Evolutionary conservation across 345 rosid species (phyloP), one percentile per base, ranked within the genome.

Genomic region (Moringa oleifera): DNA sequence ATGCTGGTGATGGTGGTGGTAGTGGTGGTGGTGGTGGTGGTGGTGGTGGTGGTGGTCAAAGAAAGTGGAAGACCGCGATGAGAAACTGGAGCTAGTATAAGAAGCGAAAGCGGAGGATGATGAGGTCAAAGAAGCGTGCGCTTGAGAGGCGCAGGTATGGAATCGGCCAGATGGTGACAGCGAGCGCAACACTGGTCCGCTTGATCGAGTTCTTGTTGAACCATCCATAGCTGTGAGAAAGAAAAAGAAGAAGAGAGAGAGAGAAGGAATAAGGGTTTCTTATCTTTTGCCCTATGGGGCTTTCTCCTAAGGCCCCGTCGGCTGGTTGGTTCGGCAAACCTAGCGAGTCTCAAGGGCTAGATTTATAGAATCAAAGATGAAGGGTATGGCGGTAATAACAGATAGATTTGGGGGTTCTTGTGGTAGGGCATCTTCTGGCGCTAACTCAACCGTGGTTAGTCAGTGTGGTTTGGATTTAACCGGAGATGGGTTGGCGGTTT

Each of bases 291-390:
- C 61, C 5, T 23, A 2, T 11, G 5, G 11, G 37, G 37, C 6
- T 33, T n/a, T 33, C 37, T 33, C 6, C 37, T 33, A 33, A 18
- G 79, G 71, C 68, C 81, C 71, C 80, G 45, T 50, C 47, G 85
- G 82, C 68, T 55, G 2, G 73, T 58, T 72, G 74, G 81, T 85
- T 88, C 58, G 79, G 89, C 93, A 90, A 90, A 90, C 97, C 87
- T 82, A 59, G 68, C 78, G 80, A 52, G 74, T 87, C 69, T 81
- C 83, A 17, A 79, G 51, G 64, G 79, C 49, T n/a, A 22, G 18
- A 77, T 85, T 80, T 82, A 82, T 82, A 85, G 85, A 19, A 65
- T 23, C 0, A 28, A 28, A 20, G 7, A 28, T 0, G 0, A 47
- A 51, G 79, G 86, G 74, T 22, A 45, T 16, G 52, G 8, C 51